Conservation (phyloP, 352 stramenopile species). For the Phytopythium helicoides region DNA sequence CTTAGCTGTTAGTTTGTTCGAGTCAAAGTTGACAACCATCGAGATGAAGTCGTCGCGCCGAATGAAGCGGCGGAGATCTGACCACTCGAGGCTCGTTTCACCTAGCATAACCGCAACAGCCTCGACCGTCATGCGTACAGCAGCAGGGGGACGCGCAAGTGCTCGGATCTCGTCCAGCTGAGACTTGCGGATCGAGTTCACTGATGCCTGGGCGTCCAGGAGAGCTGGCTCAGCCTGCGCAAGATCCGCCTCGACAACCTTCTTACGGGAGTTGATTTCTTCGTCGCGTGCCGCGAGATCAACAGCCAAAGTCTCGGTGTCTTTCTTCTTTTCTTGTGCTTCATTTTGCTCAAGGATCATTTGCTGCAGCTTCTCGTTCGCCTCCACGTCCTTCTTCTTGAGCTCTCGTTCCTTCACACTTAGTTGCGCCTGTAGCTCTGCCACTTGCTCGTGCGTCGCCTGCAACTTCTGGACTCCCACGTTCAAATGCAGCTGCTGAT, state of each 20-base stretch:
- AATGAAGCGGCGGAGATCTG: conserved; percentile 97
- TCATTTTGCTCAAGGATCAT: conserved; percentile 99
- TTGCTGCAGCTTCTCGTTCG: conserved; percentile 98
- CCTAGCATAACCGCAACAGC: conserved; percentile 98
- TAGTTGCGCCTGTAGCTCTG: conserved; percentile 88
- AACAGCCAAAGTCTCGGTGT: conserved; percentile 94
- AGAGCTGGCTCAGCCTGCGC: conserved; percentile 97
- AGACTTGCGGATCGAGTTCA: conserved; percentile 98
- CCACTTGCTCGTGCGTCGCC: conserved; percentile 98
- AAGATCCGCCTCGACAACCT: conserved; percentile 95
- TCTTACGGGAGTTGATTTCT: conserved; percentile 94
- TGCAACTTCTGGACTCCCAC: conserved; percentile 98
- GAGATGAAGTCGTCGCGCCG: conserved; percentile 98
- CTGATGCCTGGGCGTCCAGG: conserved; percentile 93
- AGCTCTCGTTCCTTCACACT: conserved; percentile 94
- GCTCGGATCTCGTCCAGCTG: conserved; percentile 99
- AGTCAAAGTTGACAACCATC: conserved; percentile 99
- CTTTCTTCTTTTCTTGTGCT: conserved; percentile 95
- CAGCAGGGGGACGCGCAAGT: conserved; percentile 93
- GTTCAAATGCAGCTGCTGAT: conserved; percentile 98
- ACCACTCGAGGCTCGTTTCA: conserved; percentile 95
- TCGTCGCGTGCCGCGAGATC: conserved; percentile 95
- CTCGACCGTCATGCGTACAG: conserved; percentile 97
- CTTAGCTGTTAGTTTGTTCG: conserved; percentile 93
- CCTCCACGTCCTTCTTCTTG: conserved; percentile 95